Evolutionary conservation across 495 filamentous ascomycete species (phyloP).

Genomic region (Hypoxylon intermedium): DNA sequence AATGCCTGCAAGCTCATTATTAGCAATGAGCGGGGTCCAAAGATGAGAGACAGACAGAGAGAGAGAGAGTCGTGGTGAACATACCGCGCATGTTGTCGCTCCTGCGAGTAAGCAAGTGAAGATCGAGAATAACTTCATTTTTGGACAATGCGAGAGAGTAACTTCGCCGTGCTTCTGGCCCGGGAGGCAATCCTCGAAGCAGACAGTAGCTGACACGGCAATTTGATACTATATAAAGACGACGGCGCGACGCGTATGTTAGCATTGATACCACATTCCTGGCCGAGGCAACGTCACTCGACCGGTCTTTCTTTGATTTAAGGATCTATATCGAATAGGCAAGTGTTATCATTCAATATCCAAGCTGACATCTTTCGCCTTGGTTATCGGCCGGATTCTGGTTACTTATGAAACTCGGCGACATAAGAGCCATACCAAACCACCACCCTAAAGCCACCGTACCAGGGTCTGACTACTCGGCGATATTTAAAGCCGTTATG

Average conservation of each 20-base stretch:
- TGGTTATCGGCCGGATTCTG: slow-evolving; percentile 8
- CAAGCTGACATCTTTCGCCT: slow-evolving; percentile 11
- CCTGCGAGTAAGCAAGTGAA: slow-evolving; percentile 11
- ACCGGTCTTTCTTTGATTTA: slow-evolving; percentile 5
- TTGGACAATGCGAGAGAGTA: not conserved
- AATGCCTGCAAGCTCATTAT: slow-evolving; percentile 13
- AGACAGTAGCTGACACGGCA: not conserved
- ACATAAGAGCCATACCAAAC: too few relatives aligned
- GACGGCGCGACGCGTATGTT: not conserved
- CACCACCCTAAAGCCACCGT: too few relatives aligned
- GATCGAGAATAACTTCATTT: slow-evolving; percentile 21
- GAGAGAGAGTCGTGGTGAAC: not conserved
- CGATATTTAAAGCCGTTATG: too few relatives aligned
- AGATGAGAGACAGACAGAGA: too few relatives aligned
- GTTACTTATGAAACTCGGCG: not conserved
- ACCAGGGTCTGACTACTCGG: too few relatives aligned
- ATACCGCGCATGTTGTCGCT: slow-evolving; percentile 5
- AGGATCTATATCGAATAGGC: slow-evolving; percentile 14
- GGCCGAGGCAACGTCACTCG: slow-evolving; percentile 15
- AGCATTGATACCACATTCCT: slow-evolving; percentile 9
- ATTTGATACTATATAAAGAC: slow-evolving; percentile 22
- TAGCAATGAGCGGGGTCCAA: not conserved
- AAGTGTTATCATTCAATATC: slow-evolving; percentile 23
- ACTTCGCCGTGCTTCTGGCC: not conserved
- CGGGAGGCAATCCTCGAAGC: not conserved